Percentiles rank a stretch among this genome's conserved stretches.
These are phyloP conservation scores for Glaciozyma antarctica DNA, from an alignment of 768 basidiomycete genomes.

Conservation along the genomic window DNA sequence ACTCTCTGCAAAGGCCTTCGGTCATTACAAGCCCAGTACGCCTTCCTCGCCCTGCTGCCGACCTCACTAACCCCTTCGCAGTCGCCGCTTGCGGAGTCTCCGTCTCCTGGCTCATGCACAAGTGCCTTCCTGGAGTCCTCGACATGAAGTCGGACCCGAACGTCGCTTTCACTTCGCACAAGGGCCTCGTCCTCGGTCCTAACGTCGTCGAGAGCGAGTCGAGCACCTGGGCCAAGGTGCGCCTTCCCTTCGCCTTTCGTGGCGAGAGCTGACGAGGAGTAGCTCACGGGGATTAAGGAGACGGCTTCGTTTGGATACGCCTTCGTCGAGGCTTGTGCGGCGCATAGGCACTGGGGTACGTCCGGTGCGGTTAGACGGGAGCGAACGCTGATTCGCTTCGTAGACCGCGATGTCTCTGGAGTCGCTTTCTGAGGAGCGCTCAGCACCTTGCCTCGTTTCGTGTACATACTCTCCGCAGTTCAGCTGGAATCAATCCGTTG, in stretches of 20 bases:
- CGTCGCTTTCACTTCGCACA: constrained; percentile 26
- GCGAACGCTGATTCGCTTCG: background rate
- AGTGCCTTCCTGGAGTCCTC: constrained; percentile 39
- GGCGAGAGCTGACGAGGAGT: constrained; percentile 35
- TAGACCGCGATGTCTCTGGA: constrained; percentile 12
- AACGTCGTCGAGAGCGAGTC: constrained; percentile 24
- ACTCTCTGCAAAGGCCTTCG: background rate
- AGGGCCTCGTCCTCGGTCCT: constrained; percentile 41
- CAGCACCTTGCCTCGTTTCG: no score
- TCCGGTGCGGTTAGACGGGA: background rate
- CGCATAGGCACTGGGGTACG: constrained; percentile 42
- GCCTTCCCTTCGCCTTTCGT: constrained; percentile 32
- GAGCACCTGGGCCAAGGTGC: constrained; percentile 25
- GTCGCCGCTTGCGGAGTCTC: constrained; percentile 60
- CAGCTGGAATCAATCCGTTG: no score
- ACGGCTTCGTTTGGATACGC: constrained; percentile 37
- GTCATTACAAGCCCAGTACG: constrained; percentile 16
- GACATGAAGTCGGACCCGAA: constrained; percentile 36
- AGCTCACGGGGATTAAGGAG: constrained; percentile 32
- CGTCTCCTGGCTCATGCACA: constrained; percentile 40
- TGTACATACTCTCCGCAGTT: no score
- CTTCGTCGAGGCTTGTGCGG: constrained; percentile 39
- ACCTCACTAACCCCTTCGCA: background rate
- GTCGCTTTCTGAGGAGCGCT: constrained; percentile 4
- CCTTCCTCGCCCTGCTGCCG: background rate